Base-by-base conservation (phyloP, 768 basidiomycete genomes). In the Tephrocybe sp. region DNA sequence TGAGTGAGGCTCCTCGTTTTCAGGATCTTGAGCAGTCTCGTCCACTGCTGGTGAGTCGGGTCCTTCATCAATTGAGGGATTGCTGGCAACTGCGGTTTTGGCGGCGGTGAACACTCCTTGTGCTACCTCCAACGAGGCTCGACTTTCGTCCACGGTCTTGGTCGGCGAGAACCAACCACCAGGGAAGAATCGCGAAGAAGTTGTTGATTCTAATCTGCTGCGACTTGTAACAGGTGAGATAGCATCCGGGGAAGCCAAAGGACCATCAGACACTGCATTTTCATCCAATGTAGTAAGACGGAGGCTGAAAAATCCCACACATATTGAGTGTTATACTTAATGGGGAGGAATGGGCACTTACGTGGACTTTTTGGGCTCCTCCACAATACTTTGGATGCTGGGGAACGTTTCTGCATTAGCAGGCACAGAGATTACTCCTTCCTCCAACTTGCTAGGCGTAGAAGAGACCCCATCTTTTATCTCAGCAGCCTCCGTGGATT, bases 171-270 rank as follows among this genome's bases (percentile, higher is more conserved):
- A 73, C 80, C 80, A 81, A 1, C 74, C 77, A 27, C 81, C 81
- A 8, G 79, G 79, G 73, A 82, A 78, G 65, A 77, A 75, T 39
- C 75, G 69, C 11, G 78, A 80, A n/a, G 81, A 81, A 3, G 78
- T 67, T 1, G 77, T 76, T 9, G 80, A 80, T 58, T 78, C 77
- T n/a, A 74, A 67, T 41, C 78, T 66, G 12, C 66, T 65, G 39
- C 78, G 77, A 47, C 60, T 43, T 16, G 62, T 39, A 12, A 54
- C 50, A 21, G 65, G 55, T 22, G 59, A 40, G 48, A 57, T 35
- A 25, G 51, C 35, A 24, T 52, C 41, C 43, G 54, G 49, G 22
- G 47, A 53, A 24, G 41, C 15, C 49, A 37, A 44, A 31, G 15
- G 42, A 30, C 13, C 46, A 19, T 11, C 36, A 34, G 39, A 32